Base-by-base conservation (phyloP, 495 filamentous ascomycete species). In the Neurospora sublineolata region DNA sequence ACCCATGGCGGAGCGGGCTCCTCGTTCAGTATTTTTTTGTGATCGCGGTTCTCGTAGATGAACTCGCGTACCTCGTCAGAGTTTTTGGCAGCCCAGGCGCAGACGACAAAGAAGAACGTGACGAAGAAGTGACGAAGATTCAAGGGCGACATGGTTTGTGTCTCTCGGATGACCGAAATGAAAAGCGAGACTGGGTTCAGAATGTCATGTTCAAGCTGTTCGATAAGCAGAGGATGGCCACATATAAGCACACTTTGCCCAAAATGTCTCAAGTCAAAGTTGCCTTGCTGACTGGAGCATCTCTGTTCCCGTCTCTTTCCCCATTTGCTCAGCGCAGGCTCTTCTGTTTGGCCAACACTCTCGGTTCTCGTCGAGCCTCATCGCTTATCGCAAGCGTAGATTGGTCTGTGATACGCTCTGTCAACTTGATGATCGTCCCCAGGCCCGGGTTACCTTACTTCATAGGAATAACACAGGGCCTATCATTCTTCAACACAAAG, bases 141-240 rank as follows among this genome's bases (percentile, higher is more conserved):
- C 27, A 33, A 9, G 1, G 30, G 0, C 3, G 52, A 30, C 14
- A 64, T 64, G 52, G 52, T 0, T 58, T 16, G 6, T 33, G 52
- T 30, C 7, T 30, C 0, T 9, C 12, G 0, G 30, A 64, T 36
- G 2, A 36, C 0, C 1, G 0, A 0, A 64, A 8, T 12, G 2
- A 33, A 60, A 18, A 33, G 27, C 2, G 27, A 18, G 27, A 8
- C 12, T 0, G 0, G 7, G 52, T 33, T 3, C 0, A 8, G 52
- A 33, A 60, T 60, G 52, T 0, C 6, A 7, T 30, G 23, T 12
- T 8, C 2, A 16, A 60, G 1, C 0, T 60, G 11, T 30, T 30
- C 11, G 12, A 2, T 0, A 16, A 60, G 23, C 23, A 18, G 52
- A 60, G 27, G 0, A 16, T 0, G 20, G 52, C 1, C 5, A 1